phyloP scores from a whole-genome alignment of 2,329 filamentous ascomycete species.

The Colletotrichum higginsianum region DNA sequence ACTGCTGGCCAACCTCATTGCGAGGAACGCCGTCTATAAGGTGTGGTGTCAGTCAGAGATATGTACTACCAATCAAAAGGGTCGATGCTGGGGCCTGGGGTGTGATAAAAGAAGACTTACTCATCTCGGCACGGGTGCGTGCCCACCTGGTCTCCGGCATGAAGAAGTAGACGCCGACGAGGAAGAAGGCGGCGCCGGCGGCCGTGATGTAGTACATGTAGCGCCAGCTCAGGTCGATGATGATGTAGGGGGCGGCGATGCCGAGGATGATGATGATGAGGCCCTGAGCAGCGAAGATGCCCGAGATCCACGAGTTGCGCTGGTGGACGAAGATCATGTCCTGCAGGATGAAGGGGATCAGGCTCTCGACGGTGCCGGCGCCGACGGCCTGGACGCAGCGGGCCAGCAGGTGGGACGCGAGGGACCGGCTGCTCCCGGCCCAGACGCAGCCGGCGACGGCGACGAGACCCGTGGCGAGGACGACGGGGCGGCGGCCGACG shows the following conservation, averaged over 20 bases:
- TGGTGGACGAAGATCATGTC: conserved; percentile 57
- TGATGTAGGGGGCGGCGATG: conserved; percentile 49
- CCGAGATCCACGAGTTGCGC: conserved; percentile 52
- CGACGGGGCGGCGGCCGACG: conserved; percentile 53
- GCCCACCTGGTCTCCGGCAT: conserved; percentile 54
- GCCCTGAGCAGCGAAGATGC: conserved; percentile 49
- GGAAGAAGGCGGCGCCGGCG: conserved; percentile 45
- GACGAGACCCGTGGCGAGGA: conserved; percentile 50
- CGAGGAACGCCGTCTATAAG: conserved; percentile 44
- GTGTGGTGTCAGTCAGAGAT: conserved; percentile 4
- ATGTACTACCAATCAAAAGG: too few species aligned
- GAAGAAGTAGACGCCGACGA: conserved; percentile 50
- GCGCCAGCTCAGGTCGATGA: conserved; percentile 51
- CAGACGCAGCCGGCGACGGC: conserved; percentile 53
- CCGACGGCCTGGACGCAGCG: conserved; percentile 53
- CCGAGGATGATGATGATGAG: conserved; percentile 49
- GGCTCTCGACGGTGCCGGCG: conserved; percentile 52
- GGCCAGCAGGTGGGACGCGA: conserved; percentile 50
- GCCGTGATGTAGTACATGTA: conserved; percentile 54
- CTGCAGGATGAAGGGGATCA: conserved; percentile 56
- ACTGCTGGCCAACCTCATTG: conserved; percentile 1
- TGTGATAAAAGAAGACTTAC: conserved; percentile 20
- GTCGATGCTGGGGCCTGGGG: too few species aligned
- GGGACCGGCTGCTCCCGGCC: conserved; percentile 50
- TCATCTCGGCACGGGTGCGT: conserved; percentile 49